phyloP scores from a whole-genome alignment of 306 rosid species.

The Vigna nakashimae region DNA sequence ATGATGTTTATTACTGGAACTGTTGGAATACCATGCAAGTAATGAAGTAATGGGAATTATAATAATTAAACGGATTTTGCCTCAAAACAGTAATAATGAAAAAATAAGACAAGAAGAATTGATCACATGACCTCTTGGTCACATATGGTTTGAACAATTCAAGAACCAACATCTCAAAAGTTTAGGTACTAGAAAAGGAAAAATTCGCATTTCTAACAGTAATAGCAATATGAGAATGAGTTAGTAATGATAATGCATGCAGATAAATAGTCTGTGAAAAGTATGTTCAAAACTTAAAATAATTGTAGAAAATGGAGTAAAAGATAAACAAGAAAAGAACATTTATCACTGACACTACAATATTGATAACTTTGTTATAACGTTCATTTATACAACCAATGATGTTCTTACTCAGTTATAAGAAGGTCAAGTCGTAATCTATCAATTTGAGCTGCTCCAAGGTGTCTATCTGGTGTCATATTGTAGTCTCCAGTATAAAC shows the following conservation, averaged over 20 bases:
- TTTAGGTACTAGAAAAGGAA: background rate
- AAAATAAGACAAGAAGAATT: background rate
- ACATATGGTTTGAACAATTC: slow-evolving; percentile 1
- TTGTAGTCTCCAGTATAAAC: slow-evolving; percentile 97
- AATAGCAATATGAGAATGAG: slow-evolving; percentile 2
- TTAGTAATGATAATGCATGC: background rate
- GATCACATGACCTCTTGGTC: slow-evolving; percentile 11
- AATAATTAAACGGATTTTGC: slow-evolving; percentile 10
- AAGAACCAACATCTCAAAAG: slow-evolving; percentile 10
- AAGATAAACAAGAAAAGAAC: slow-evolving; percentile 6
- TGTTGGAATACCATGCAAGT: background rate
- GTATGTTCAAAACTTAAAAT: slow-evolving; percentile 3
- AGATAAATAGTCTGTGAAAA: slow-evolving; percentile 4
- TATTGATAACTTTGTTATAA: slow-evolving; percentile 2
- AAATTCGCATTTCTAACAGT: slow-evolving; percentile 19
- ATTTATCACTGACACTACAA: slow-evolving; percentile 30
- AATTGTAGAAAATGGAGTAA: slow-evolving; percentile 18
- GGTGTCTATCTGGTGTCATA: slow-evolving; percentile 98
- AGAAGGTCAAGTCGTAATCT: slow-evolving; percentile 87
- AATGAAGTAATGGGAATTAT: background rate
- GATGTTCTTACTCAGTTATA: slow-evolving; percentile 76
- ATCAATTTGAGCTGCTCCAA: slow-evolving; percentile 97
- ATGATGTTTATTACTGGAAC: background rate
- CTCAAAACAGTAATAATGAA: slow-evolving; percentile 11
- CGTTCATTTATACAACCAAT: slow-evolving; percentile 19